phyloP scores from a whole-genome alignment of 75 land plant species.

The Chamaecyparis obtusa region DNA sequence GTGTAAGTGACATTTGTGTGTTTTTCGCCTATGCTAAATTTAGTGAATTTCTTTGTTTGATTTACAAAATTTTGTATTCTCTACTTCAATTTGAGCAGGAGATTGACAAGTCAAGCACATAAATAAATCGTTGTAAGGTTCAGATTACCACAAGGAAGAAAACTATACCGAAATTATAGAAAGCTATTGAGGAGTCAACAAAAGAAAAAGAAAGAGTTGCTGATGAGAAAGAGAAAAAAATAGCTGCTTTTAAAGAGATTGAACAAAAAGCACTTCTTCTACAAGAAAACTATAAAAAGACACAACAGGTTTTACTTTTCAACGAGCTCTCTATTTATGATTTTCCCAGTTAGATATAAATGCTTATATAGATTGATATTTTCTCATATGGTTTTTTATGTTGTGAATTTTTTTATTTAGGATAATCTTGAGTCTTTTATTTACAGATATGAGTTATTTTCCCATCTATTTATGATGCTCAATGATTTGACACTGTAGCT shows the following conservation, averaged over 20 bases:
- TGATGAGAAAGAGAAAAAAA: conserved; percentile 56
- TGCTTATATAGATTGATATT: neutral
- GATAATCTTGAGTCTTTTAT: neutral
- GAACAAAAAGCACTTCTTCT: conserved; percentile 78
- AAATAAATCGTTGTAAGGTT: conserved; percentile 83
- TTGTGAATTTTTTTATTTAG: neutral
- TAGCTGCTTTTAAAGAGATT: conserved; percentile 58
- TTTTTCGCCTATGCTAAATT: neutral
- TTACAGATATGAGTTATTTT: neutral
- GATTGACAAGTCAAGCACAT: conserved; percentile 74
- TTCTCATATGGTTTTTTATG: neutral
- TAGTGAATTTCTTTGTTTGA: neutral
- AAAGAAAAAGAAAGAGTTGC: conserved; percentile 52
- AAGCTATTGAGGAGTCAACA: conserved; percentile 70
- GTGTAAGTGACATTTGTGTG: conserved; percentile 42
- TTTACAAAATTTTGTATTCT: neutral
- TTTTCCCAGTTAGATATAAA: neutral
- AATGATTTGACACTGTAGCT: conserved; percentile 36
- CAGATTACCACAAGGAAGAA: conserved; percentile 70
- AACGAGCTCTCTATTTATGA: neutral
- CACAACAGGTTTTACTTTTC: conserved; percentile 61
- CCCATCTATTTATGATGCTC: neutral
- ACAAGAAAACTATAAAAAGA: conserved; percentile 75
- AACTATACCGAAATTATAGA: conserved; percentile 65
- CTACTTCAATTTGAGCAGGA: conserved; percentile 41